phyloP scores from a whole-genome alignment of 805 yeast genomes.

The Starmerella powellii region DNA sequence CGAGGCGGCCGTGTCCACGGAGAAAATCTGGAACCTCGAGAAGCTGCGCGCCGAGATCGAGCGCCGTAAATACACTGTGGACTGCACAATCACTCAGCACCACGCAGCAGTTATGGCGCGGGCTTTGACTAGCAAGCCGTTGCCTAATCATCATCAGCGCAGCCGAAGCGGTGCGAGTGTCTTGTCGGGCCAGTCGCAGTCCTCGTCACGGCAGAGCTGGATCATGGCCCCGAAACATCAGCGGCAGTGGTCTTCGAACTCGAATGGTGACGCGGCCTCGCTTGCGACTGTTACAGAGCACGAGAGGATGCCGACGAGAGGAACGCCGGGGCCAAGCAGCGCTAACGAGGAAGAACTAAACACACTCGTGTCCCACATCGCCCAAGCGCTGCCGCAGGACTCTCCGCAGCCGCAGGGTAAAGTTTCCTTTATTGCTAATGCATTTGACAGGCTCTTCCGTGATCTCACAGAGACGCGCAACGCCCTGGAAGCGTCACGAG shows the following conservation, averaged over 20 bases:
- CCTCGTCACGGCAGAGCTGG: constrained; percentile 15
- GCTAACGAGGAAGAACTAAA: constrained; percentile 13
- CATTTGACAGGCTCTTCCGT: constrained; percentile 16
- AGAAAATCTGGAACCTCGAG: constrained; percentile 17
- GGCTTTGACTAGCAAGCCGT: constrained; percentile 16
- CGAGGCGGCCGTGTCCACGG: constrained; percentile 17
- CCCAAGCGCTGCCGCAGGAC: constrained; percentile 11
- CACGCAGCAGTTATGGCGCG: constrained; percentile 22
- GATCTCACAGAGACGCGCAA: constrained; percentile 15
- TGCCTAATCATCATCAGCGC: constrained; percentile 17
- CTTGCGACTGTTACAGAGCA: constrained; percentile 10
- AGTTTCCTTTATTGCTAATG: constrained; percentile 10
- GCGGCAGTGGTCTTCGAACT: constrained; percentile 9
- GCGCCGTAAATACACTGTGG: constrained; percentile 13
- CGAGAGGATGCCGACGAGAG: background rate
- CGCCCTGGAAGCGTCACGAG: constrained; percentile 15
- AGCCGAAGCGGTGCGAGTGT: constrained; percentile 10
- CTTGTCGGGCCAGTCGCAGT: background rate
- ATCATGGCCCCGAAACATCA: constrained; percentile 10
- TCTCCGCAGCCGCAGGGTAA: constrained; percentile 19
- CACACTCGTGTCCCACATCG: constrained; percentile 10
- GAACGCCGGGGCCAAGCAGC: background rate
- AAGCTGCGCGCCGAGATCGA: constrained; percentile 8
- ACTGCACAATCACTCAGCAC: constrained; percentile 18
- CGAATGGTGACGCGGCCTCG: constrained; percentile 3